Percentiles rank a stretch among this genome's conserved stretches.
Conservation (phyloP, 352 stramenopile genomes). For the Pythium angustatum region DNA sequence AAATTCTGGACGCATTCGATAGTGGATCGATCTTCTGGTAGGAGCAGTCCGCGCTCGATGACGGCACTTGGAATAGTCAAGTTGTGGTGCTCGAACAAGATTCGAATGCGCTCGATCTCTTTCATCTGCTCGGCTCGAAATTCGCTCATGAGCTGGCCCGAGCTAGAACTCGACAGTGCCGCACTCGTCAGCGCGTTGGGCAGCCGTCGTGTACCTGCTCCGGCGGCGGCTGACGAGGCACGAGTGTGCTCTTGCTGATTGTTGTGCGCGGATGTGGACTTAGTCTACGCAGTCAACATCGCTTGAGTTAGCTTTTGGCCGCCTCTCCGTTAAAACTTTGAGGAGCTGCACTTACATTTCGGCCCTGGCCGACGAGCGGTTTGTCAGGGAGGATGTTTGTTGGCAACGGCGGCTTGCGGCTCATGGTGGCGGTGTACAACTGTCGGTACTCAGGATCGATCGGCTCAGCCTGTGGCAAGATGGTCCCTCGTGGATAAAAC, state of each 20-base stretch:
- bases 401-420: constrained; percentile 22
- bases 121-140: constrained; percentile 53
- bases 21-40: constrained; percentile 56
- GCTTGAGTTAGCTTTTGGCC: no score
- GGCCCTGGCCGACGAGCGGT: background rate
- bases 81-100: constrained; percentile 56
- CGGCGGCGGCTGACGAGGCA: background rate
- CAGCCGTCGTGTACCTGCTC: no score
- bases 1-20: constrained; percentile 56
- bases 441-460: constrained; percentile 58
- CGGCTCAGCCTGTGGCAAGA: constrained; percentile 43
- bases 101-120: constrained; percentile 67
- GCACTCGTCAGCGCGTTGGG: background rate
- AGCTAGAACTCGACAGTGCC: background rate
- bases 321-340: no score
- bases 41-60: constrained; percentile 57
- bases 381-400: constrained; percentile 20
- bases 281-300: background rate
- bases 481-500: constrained; percentile 47
- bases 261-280: background rate
- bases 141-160: constrained; percentile 39
- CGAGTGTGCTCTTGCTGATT: constrained; percentile 6
- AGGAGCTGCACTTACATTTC: background rate
- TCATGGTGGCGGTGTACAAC: constrained; percentile 34
- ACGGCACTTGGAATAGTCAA: constrained; percentile 38